Evolutionary conservation across 345 rosid species (phyloP).

Genomic region (Eucalyptus pumila): DNA sequence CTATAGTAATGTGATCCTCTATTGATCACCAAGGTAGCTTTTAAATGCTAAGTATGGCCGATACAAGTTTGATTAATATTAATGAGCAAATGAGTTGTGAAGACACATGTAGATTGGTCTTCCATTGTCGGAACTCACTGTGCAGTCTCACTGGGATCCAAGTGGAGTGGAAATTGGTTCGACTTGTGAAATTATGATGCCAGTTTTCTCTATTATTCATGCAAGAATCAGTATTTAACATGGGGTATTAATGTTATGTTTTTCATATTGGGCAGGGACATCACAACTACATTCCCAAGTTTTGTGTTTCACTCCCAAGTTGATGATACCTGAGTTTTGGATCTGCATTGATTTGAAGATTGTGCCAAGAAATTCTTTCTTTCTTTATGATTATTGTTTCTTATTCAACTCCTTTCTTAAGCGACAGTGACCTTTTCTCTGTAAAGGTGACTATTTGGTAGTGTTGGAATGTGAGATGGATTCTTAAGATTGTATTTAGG

Average conservation of each 20-base stretch:
- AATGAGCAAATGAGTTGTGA: neutral
- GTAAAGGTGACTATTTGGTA: neutral
- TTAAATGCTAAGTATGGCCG: neutral
- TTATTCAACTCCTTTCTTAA: neutral
- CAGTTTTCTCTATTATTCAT: neutral
- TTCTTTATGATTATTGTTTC: neutral
- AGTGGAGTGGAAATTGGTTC: neutral
- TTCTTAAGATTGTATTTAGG: neutral
- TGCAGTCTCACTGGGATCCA: neutral
- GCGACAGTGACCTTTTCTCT: neutral
- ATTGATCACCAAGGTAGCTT: neutral
- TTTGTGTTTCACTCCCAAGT: no score
- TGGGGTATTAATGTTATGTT: no score
- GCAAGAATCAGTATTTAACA: neutral
- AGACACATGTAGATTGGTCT: neutral
- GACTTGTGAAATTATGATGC: neutral
- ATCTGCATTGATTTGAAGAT: no score
- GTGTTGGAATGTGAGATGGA: neutral
- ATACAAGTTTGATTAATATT: neutral
- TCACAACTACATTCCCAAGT: neutral
- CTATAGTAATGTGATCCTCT: neutral
- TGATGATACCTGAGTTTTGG: no score
- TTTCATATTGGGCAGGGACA: neutral
- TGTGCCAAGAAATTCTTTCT: no score
- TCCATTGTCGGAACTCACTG: neutral